Percentiles rank a stretch among this genome's conserved stretches.
phyloP scores from a whole-genome alignment of 2,329 filamentous ascomycete species.

The Aspergillus oerlinghausenensis region DNA sequence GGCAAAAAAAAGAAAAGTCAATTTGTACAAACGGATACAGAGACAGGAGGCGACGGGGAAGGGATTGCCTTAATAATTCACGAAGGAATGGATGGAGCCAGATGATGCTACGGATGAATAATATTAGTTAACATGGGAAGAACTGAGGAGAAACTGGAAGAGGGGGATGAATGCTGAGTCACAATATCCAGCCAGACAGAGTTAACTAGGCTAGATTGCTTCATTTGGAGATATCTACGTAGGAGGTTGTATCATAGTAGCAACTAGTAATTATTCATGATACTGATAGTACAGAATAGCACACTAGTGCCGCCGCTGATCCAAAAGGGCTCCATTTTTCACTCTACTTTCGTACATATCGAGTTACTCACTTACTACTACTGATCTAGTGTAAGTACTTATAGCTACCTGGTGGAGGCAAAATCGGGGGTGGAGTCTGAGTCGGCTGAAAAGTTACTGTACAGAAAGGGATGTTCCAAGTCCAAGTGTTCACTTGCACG shows the following conservation, averaged over 20 bases:
- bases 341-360: neutral
- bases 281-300: neutral
- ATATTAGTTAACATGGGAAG: neutral
- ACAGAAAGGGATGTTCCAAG: neutral
- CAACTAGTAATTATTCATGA: neutral
- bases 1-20: conserved; percentile 7
- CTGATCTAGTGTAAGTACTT: neutral
- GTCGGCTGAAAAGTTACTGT: neutral
- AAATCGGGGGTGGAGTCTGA: conserved; percentile 9
- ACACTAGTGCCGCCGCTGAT: conserved; percentile 6
- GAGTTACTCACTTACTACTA: neutral
- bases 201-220: neutral
- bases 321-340: neutral
- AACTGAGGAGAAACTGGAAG: neutral
- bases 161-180: conserved; percentile 1
- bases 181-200: neutral
- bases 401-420: conserved; percentile 4
- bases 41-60: conserved; percentile 5
- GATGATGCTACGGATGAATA: neutral
- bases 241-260: neutral
- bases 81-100: neutral
- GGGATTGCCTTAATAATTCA: neutral
- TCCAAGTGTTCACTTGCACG: neutral
- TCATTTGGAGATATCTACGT: neutral
- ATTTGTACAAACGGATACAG: conserved; percentile 3